Conservation (phyloP, 192 early-diverging fungal species). For the Linnemannia hyalina region DNA sequence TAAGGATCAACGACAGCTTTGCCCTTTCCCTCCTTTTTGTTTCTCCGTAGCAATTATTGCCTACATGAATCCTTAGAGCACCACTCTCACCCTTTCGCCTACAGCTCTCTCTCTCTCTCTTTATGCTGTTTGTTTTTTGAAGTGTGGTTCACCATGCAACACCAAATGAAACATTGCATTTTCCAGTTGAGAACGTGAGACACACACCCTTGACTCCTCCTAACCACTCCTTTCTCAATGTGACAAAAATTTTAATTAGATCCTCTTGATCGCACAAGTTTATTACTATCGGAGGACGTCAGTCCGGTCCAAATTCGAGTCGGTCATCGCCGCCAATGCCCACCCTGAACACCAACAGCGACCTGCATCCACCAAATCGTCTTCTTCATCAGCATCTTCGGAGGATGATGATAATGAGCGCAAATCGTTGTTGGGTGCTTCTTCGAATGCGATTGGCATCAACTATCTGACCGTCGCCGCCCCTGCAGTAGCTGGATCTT, state of each 20-base stretch:
- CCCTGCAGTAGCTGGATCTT: not conserved
- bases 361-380: not conserved
- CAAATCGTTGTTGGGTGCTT: not conserved
- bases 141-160: too few relatives aligned
- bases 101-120: not conserved
- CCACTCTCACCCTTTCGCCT: too few relatives aligned
- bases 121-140: not conserved
- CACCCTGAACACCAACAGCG: not conserved
- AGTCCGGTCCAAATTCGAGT: conserved; percentile 4
- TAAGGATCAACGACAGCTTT: conserved; percentile 1
- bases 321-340: not conserved
- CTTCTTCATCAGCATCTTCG: not conserved
- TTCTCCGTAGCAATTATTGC: too few relatives aligned
- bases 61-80: too few relatives aligned
- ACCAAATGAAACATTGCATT: not conserved
- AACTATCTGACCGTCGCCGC: not conserved
- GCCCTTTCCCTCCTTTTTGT: too few relatives aligned
- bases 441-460: not conserved
- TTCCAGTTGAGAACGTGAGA: not conserved
- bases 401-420: not conserved
- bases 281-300: conserved; percentile 34
- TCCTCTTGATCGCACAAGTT: conserved; percentile 33
- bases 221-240: too few relatives aligned
- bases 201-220: too few relatives aligned
- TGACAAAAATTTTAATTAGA: conserved; percentile 6